Evolutionary conservation across 2,329 filamentous ascomycete genomes (phyloP).

Genomic region (Pseudogymnoascus sp.): DNA sequence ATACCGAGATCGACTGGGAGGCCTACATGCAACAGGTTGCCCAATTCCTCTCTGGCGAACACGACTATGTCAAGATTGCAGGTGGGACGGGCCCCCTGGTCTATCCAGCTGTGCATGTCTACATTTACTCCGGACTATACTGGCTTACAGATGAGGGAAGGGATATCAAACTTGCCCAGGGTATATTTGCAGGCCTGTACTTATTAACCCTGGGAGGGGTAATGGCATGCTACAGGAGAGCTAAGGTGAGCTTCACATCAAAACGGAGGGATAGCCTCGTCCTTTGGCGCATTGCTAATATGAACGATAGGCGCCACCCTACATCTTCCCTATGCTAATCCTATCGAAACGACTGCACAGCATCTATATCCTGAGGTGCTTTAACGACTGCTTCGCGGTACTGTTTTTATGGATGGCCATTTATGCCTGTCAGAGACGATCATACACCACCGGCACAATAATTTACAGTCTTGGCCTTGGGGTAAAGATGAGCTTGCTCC

Average conservation of each 20-base stretch:
- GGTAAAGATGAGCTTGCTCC: conserved; percentile 89
- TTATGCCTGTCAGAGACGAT: conserved; percentile 63
- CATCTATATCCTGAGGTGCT: conserved; percentile 84
- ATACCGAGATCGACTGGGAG: conserved; percentile 96
- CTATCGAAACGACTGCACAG: conserved; percentile 90
- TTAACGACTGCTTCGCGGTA: conserved; percentile 90
- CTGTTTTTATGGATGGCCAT: conserved; percentile 80
- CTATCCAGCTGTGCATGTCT: conserved; percentile 90
- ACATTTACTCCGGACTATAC: conserved; percentile 78
- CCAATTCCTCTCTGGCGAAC: conserved; percentile 74
- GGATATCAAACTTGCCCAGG: conserved; percentile 74
- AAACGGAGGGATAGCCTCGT: conserved; percentile 11
- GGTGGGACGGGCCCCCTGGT: conserved; percentile 89
- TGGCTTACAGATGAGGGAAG: conserved; percentile 66
- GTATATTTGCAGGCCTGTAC: conserved; percentile 75
- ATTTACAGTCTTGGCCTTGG: conserved; percentile 73
- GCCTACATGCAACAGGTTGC: conserved; percentile 93
- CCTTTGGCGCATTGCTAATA: not conserved
- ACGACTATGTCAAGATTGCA: conserved; percentile 77
- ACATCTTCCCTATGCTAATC: conserved; percentile 76
- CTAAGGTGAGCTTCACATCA: conserved; percentile 46
- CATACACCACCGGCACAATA: conserved; percentile 66
- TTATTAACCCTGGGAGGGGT: conserved; percentile 67
- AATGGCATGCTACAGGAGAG: conserved; percentile 71
- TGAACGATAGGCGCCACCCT: conserved; percentile 62